Evolutionary conservation across 2,329 filamentous ascomycete genomes (phyloP).

Genomic region (Colletotrichum filicis): DNA sequence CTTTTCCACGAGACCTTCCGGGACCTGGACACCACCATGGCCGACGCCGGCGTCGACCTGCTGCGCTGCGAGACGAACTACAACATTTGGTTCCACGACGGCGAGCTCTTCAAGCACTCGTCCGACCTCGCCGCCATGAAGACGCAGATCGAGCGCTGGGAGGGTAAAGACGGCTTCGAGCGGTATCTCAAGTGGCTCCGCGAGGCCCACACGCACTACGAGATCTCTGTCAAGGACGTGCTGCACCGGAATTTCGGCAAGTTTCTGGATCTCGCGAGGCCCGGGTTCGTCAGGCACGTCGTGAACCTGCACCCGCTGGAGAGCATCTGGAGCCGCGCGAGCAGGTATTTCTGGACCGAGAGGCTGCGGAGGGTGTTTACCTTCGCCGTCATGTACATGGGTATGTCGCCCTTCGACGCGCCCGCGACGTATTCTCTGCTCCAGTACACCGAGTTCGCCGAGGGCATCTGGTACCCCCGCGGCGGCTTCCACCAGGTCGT

Average conservation of each 20-base stretch:
- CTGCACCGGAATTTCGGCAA: conserved; percentile 75
- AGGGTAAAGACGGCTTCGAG: conserved; percentile 76
- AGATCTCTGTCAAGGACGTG: conserved; percentile 73
- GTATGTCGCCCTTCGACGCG: conserved; percentile 81
- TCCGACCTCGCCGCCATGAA: conserved; percentile 80
- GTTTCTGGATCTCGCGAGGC: conserved; percentile 66
- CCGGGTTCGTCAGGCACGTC: conserved; percentile 68
- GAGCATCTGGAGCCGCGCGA: conserved; percentile 73
- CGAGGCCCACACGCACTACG: conserved; percentile 77
- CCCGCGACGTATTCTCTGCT: conserved; percentile 79
- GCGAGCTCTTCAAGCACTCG: conserved; percentile 70
- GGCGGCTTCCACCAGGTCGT: conserved; percentile 77
- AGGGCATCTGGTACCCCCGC: conserved; percentile 81
- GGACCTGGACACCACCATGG: conserved; percentile 74
- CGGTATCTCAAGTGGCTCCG: conserved; percentile 75
- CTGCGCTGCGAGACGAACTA: conserved; percentile 82
- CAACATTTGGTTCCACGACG: conserved; percentile 78
- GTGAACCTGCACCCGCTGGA: conserved; percentile 76
- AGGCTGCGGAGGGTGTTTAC: conserved; percentile 77
- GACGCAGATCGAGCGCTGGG: conserved; percentile 75
- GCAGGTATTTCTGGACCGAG: conserved; percentile 77
- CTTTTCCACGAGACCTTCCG: conserved; percentile 76
- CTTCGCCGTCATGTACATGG: conserved; percentile 86
- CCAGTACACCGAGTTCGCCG: conserved; percentile 80
- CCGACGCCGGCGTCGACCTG: conserved; percentile 73